Base-by-base conservation (phyloP, 768 basidiomycete genomes). In the Sarcodon aspratus region DNA sequence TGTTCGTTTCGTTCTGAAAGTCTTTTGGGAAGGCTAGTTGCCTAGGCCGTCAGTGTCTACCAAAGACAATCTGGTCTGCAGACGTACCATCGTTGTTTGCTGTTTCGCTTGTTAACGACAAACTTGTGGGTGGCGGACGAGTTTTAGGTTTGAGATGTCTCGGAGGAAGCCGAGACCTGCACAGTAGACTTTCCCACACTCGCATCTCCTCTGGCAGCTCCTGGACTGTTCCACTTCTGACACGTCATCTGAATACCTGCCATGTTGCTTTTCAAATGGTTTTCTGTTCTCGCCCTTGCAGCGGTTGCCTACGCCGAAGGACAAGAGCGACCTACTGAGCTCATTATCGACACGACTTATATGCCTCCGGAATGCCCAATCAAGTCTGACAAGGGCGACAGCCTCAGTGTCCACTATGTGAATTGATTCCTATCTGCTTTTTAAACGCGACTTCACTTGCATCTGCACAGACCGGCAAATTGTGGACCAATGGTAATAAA, bases 1-100 rank as follows among this genome's bases (percentile, higher is more conserved):
- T 65, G 82, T 94, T 66, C 84, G 83, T 77, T 99, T 99, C 67
- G 87, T 93, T 65, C 88, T 79, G 80, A 97, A 97, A 51, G 91
- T 80, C 74, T 99, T 99, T 83, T 97, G 91, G 66, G 95, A 97
- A 70, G 95, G 95, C 95, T 97, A 68, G 13, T 54, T 15, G 5
- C 40, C 15, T 34, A 37, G 12, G 36, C 35, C 46, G 48, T 27
- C 5, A 9, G 34, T 17, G 35, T n/a, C 18, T 18, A 37, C 17
- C 34, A 32, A 7, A n/a, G 38, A 6, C 67, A 67, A 32, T 15
- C n/a, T 21, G 6, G 49, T 21, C 48, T 36, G 45, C 38, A 40
- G 48, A 54, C 60, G 44, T 54, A 63, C 61, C 61, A 63, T 63
- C 57, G 56, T 61, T 27, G 40, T 27, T 42, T 48, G 47, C 17